phyloP scores from a whole-genome alignment of 192 early-diverging fungal genomes.

The Diversispora eburnea region DNA sequence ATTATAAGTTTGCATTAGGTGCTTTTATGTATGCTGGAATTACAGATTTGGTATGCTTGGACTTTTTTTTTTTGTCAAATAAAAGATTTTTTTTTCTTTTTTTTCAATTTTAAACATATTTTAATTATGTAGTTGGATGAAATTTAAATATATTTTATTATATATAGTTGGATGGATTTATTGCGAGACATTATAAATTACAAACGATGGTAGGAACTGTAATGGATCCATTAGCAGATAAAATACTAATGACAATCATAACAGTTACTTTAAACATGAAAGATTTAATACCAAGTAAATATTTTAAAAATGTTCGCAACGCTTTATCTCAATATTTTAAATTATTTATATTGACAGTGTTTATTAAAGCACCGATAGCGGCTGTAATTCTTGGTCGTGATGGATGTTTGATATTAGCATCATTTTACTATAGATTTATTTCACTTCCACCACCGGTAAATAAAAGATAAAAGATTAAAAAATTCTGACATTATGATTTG shows the following conservation, averaged over 20 bases:
- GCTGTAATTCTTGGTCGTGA: slow-evolving; percentile 84
- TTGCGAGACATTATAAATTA: slow-evolving; percentile 85
- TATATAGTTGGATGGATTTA: slow-evolving; percentile 71
- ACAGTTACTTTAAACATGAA: slow-evolving; percentile 72
- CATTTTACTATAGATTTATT: slow-evolving; percentile 83
- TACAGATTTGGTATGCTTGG: slow-evolving; percentile 68
- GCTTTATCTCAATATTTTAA: not conserved
- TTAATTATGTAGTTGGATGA: not conserved
- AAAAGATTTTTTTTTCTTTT: not conserved
- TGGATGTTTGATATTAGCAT: slow-evolving; percentile 68
- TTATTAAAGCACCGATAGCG: slow-evolving; percentile 59
- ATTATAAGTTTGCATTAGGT: slow-evolving; percentile 67
- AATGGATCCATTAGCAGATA: slow-evolving; percentile 93
- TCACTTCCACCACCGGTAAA: slow-evolving; percentile 79
- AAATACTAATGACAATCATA: slow-evolving; percentile 86
- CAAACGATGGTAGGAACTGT: slow-evolving; percentile 83
- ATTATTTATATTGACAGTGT: slow-evolving; percentile 19
- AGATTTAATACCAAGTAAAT: slow-evolving; percentile 68
- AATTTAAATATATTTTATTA: not conserved
- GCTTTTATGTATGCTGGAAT: slow-evolving; percentile 78
- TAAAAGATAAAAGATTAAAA: not conserved
- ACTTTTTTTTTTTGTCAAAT: not conserved
- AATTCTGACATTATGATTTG: not conserved
- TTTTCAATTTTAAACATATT: not conserved
- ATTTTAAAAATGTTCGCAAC: no score